Base-by-base conservation (phyloP, 495 filamentous ascomycete genomes). In the Neurospora africana region DNA sequence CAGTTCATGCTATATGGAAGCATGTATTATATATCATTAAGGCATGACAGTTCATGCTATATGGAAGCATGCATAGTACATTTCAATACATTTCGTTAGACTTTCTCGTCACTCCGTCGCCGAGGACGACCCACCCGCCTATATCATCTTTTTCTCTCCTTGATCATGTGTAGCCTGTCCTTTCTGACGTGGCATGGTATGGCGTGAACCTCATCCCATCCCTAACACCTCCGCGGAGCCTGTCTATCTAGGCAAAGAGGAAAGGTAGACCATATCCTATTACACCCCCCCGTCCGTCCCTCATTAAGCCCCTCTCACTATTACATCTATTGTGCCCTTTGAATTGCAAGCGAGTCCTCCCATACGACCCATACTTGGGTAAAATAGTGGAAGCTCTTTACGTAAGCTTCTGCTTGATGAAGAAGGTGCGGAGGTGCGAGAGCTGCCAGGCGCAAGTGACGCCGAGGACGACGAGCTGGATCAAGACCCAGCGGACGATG, bases 351-450 rank as follows among this genome's bases (percentile, higher is more conserved):
- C 30, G 37, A 41, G 5, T 1, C 37, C 23, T 41, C 19, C 41
- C 3, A 21, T 44, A 44, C 5, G 41, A 44, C 19, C 41, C 41
- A 44, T 44, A 21, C 3, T 21, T 44, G n/a, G 41, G 41, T 21
- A 21, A 21, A 44, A 9, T 44, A 13, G 10, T 27, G 11, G 5
- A 58, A 58, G 44, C 41, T 27, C 21, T 65, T 61, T 83, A 95
- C 67, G 95, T 98, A 78, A 99, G 87, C 86, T 99, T 99, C 85
- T 99, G 95, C 88, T 99, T 99, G 86, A 99, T 99, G 85, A 99
- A 99, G 86, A 99, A 99, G 30, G 92, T 91, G 71, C 95, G 86
- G 70, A 99, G 87, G 81, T 98, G 94, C 15, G 93, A 96, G 39
- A 99, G 86, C 82, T 99, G 95, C 95, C 95, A 99, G 71, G 95